Evolutionary conservation across 805 yeast species (phyloP), one percentile per base, ranked within the genome.

Genomic region (Torulaspora maleeae): DNA sequence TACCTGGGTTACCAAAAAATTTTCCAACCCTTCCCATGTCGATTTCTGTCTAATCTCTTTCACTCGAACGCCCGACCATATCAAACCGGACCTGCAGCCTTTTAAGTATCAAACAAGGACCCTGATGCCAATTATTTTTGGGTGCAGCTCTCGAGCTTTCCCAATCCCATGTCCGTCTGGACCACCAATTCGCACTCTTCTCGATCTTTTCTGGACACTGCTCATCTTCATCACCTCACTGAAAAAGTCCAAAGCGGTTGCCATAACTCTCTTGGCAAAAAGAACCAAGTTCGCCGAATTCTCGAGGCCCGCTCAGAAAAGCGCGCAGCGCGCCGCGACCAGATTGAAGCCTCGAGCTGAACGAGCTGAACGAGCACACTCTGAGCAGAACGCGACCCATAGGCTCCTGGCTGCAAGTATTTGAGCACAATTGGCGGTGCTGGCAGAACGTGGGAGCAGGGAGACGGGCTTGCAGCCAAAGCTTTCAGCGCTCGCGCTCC

Each of bases 1-100:
- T 24, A 3, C 58, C 58, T 1, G 56, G 58, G 25, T 57, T 57
- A 15, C 63, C 61, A 32, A 61, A 52, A 37, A 54, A 59, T 35
- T 42, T 38, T 2, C 43, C 38, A 13, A 59, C 34, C 16, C 37
- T 52, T 15, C 61, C 62, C 61, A 58, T 59, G 11, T 16, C 36
- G 11, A 4, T 17, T 25, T 25, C 15, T 13, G 15, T 8, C 29
- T 22, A 20, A 27, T 27, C 13, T 27, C 16, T 25, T 11, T 8
- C 8, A 8, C 10, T 22, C 8, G 25, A 19, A 8, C 25, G 5
- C 2, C 25, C 25, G 8, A 22, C 10, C 10, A 6, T 22, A 22
- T 22, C 25, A 4, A 22, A 22, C 3, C 10, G 8, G 10, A 22
- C 25, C 25, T 22, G 2, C 25, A 22, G 8, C 25, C 25, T 22